Percentiles rank a stretch among this genome's conserved stretches.
These are phyloP conservation scores for Ophiostoma tasmaniense DNA, from an alignment of 2,329 filamentous ascomycete species.

Conservation along the genomic window DNA sequence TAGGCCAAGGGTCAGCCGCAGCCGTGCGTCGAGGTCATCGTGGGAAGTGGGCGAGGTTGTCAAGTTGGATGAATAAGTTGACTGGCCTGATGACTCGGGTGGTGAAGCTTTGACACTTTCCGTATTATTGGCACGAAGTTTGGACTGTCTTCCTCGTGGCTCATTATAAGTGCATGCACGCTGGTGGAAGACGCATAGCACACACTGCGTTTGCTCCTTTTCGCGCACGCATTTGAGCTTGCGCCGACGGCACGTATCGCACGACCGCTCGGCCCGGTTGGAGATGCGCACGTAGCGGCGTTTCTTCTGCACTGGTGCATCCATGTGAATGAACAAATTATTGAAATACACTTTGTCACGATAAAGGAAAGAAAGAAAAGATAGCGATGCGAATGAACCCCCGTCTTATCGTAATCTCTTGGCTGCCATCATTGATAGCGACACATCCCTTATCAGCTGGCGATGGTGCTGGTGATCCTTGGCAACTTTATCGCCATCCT, in stretches of 20 bases:
- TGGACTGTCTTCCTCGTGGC: constrained; percentile 21
- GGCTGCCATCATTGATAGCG: neutral
- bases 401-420: neutral
- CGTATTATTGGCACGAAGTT: neutral
- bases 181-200: constrained; percentile 58
- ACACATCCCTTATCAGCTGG: neutral
- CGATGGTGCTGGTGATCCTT: neutral
- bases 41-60: neutral
- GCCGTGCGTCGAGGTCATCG: neutral
- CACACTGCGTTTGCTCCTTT: constrained; percentile 26
- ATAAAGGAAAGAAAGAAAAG: neutral
- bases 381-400: neutral
- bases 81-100: no score
- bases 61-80: no score
- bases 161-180: constrained; percentile 59
- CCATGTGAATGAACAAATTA: neutral
- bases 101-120: no score
- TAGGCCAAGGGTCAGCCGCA: constrained; percentile 39
- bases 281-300: neutral
- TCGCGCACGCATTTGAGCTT: constrained; percentile 37
- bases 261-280: constrained; percentile 34
- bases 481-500: neutral
- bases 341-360: neutral
- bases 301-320: neutral
- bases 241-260: constrained; percentile 56